These are phyloP conservation scores for Claviceps sp. DNA, from an alignment of 2,329 filamentous ascomycete genomes.

Conservation along the genomic window DNA sequence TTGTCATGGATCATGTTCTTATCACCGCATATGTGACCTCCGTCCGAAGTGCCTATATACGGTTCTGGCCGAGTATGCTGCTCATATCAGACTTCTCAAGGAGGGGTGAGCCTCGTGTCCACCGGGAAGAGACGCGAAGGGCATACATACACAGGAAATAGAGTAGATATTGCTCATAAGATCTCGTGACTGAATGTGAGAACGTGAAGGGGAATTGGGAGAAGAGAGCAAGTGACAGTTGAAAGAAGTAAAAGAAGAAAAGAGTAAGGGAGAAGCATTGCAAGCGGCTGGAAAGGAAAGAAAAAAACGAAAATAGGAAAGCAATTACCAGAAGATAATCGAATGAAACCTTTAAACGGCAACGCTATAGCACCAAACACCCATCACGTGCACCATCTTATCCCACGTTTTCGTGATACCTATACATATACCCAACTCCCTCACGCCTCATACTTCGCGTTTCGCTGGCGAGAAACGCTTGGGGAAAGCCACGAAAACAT, in stretches of 20 bases:
- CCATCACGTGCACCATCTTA: background rate
- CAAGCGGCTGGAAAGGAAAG: background rate
- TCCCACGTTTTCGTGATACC: background rate
- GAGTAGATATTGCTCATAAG: no score
- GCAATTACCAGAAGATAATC: background rate
- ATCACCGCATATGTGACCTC: no score
- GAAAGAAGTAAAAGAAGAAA: background rate
- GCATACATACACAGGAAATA: no score
- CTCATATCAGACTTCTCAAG: no score
- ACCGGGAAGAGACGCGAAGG: no score
- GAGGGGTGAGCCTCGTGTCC: no score
- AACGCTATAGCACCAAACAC: background rate
- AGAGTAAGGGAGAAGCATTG: background rate
- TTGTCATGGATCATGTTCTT: no score
- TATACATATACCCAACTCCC: background rate
- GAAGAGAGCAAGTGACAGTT: no score
- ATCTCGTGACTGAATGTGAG: no score
- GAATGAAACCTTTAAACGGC: background rate
- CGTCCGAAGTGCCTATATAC: no score
- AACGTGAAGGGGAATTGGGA: no score
- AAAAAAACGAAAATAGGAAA: background rate
- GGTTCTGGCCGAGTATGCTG: no score
- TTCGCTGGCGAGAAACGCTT: background rate
- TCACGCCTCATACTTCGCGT: background rate
- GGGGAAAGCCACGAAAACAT: background rate